Evolutionary conservation across 139 green algal species (phyloP).

Genomic region (Edaphochlamys debaryana): DNA sequence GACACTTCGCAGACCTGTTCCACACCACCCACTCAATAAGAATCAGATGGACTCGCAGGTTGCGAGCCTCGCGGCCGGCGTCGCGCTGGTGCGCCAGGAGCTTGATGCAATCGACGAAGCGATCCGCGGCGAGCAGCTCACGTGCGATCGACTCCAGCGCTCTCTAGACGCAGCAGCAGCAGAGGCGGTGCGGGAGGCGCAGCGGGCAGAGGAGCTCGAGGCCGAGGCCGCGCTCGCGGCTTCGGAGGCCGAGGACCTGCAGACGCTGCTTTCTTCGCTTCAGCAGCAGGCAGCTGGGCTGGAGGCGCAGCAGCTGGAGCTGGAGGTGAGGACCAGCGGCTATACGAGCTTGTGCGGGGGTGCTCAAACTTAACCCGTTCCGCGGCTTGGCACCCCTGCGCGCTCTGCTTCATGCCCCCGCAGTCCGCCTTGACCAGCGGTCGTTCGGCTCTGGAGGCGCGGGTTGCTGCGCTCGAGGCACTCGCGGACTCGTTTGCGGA

Average conservation of each 20-base stretch:
- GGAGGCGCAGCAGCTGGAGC: background rate
- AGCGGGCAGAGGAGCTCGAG: background rate
- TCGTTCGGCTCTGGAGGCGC: background rate
- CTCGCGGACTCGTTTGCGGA: background rate
- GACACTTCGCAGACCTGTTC: no score
- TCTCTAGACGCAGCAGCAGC: background rate
- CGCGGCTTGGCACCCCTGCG: no score
- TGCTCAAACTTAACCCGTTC: no score
- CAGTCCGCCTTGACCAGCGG: background rate
- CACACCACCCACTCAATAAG: no score
- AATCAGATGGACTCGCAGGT: no score
- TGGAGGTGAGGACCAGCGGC: no score
- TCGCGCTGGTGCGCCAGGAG: background rate
- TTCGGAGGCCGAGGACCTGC: background rate
- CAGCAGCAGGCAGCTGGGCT: background rate
- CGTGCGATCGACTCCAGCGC: background rate
- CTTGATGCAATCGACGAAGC: conserved; percentile 30
- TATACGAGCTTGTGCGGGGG: no score
- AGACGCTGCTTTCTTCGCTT: background rate
- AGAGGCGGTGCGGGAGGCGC: background rate
- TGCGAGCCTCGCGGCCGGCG: conserved; percentile 5
- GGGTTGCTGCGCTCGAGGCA: background rate
- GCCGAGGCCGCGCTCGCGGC: background rate
- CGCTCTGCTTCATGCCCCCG: no score
- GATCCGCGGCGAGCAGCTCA: conserved; percentile 15